Percentiles rank a stretch among this genome's conserved stretches.
These are phyloP conservation scores for Ricinus communis DNA, from an alignment of 345 rosid species.

Conservation along the genomic window DNA sequence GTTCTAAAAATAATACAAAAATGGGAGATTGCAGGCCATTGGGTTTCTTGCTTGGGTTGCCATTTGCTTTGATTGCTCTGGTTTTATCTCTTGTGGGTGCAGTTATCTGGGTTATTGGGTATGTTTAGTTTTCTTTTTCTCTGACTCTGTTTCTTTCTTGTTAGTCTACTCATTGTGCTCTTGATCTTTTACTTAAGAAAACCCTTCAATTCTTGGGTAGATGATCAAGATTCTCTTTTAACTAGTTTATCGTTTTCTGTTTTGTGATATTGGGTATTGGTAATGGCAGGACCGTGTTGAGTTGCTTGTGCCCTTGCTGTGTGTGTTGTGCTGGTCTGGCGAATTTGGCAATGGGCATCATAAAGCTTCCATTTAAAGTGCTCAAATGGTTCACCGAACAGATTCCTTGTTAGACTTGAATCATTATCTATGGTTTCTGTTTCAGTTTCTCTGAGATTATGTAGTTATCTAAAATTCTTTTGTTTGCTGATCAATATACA, in stretches of 20 bases:
- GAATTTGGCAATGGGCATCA: constrained; percentile 56
- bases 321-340: constrained; percentile 68
- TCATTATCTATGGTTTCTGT: too few species aligned
- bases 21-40: constrained; percentile 80
- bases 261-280: neutral
- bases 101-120: constrained; percentile 81
- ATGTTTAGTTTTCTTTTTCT: neutral
- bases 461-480: too few species aligned
- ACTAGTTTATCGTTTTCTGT: neutral
- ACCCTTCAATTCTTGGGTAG: too few species aligned
- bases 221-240: too few species aligned
- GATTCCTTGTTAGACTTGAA: constrained; percentile 57
- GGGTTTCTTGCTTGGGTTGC: constrained; percentile 78
- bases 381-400: constrained; percentile 66
- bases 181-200: neutral
- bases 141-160: neutral
- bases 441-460: too few species aligned
- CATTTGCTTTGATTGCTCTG: constrained; percentile 72
- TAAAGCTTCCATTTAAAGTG: constrained; percentile 66
- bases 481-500: too few species aligned
- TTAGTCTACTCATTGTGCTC: neutral
- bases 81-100: constrained; percentile 65
- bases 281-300: constrained; percentile 53
- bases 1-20: neutral
- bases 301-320: constrained; percentile 89